A percentile compares a stretch with the other conserved stretches of the same genome.
Conservation (phyloP, 73 alveolate genomes). For the Tetrahymena thermophila region DNA sequence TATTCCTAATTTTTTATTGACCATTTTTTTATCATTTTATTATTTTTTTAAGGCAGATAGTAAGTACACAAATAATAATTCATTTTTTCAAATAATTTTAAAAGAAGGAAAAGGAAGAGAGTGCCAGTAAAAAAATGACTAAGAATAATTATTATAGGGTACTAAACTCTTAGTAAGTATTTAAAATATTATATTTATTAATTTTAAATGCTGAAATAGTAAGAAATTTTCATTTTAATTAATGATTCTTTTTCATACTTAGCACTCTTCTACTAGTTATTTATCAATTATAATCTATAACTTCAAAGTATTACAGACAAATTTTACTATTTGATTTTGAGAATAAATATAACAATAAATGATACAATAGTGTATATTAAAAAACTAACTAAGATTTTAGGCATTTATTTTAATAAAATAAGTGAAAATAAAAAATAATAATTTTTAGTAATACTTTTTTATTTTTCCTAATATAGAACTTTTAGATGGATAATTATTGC, state of each 20-base stretch:
- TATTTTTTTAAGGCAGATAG: no score
- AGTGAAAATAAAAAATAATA: not conserved
- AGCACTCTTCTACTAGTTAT: not conserved
- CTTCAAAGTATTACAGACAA: not conserved
- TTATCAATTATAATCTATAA: not conserved
- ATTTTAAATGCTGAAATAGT: not conserved
- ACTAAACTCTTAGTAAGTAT: not conserved
- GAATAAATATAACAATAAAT: no score
- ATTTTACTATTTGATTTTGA: not conserved
- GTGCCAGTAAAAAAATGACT: no score
- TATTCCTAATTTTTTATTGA: no score
- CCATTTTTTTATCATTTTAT: no score
- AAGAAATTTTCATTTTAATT: no score
- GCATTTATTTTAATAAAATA: not conserved
- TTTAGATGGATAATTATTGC: not conserved
- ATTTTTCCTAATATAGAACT: not conserved
- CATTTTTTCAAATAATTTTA: no score
- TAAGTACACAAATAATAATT: no score
- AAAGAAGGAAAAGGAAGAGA: not conserved
- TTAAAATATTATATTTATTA: no score
- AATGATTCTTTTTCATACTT: not conserved
- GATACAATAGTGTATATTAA: no score
- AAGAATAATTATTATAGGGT: no score
- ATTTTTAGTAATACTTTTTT: not conserved
- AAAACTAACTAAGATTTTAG: no score